Conservation (phyloP, 2,329 filamentous ascomycete genomes). For the Stagonosporopsis vannaccii region DNA sequence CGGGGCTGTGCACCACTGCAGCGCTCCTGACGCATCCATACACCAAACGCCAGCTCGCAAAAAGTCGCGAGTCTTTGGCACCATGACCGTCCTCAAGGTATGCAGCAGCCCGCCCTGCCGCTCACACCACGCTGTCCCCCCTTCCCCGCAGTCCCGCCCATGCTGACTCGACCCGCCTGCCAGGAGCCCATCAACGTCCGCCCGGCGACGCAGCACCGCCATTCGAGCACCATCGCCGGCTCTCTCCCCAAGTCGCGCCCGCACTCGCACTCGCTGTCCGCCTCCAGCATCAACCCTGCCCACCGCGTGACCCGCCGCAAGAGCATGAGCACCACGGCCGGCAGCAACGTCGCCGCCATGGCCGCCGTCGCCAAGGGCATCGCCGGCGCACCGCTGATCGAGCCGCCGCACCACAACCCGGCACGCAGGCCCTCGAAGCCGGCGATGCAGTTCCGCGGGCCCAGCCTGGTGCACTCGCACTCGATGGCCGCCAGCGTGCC, state of each 20-base stretch:
- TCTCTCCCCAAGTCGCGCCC: constrained; percentile 74
- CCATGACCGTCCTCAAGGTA: constrained; percentile 52
- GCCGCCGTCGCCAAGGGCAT: constrained; percentile 73
- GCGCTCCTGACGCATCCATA: constrained; percentile 23
- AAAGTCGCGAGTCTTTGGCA: constrained; percentile 20
- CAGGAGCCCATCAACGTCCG: constrained; percentile 54
- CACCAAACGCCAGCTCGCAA: constrained; percentile 10
- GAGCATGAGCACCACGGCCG: constrained; percentile 82
- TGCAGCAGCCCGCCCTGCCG: not conserved
- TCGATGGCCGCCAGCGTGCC: constrained; percentile 75
- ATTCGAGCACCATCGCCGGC: constrained; percentile 60
- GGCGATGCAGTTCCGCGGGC: constrained; percentile 52
- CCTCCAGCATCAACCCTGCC: constrained; percentile 77
- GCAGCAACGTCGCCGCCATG: constrained; percentile 76
- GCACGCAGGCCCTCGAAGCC: constrained; percentile 74
- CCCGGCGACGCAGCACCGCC: constrained; percentile 55
- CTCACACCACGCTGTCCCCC: constrained; percentile 1
- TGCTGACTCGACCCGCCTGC: constrained; percentile 38
- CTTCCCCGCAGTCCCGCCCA: constrained; percentile 20
- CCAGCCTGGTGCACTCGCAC: constrained; percentile 51
- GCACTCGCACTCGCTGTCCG: constrained; percentile 82
- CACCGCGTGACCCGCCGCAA: constrained; percentile 92
- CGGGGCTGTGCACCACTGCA: constrained; percentile 30
- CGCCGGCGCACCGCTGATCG: constrained; percentile 65
- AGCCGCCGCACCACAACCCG: constrained; percentile 48